Evolutionary conservation across 306 rosid genomes (phyloP).

Genomic region (Amphicarpaea edgeworthii): DNA sequence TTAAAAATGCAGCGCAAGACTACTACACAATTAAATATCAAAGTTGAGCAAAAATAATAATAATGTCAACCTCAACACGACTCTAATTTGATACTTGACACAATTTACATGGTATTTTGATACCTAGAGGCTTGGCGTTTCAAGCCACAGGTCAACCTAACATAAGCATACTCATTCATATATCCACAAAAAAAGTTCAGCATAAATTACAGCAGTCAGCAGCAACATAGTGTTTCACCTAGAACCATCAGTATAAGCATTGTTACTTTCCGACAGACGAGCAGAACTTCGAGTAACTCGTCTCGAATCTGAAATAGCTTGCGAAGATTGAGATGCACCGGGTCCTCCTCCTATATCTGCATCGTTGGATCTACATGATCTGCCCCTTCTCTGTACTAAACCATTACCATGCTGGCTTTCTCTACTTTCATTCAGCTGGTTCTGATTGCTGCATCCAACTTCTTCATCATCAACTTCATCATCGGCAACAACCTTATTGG

Average conservation of each 20-base stretch:
- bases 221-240: slow-evolving; percentile 39
- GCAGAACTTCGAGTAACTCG: slow-evolving; percentile 56
- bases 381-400: slow-evolving; percentile 23
- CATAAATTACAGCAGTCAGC: slow-evolving; percentile 32
- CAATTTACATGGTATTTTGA: slow-evolving; percentile 26
- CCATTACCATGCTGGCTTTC: slow-evolving; percentile 41
- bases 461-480: too few relatives aligned
- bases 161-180: slow-evolving; percentile 14
- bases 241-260: not conserved
- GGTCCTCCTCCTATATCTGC: slow-evolving; percentile 39
- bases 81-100: slow-evolving; percentile 10
- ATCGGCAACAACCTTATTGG: slow-evolving; percentile 38
- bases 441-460: slow-evolving; percentile 55
- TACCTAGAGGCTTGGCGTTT: slow-evolving; percentile 24
- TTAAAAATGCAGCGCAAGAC: slow-evolving; percentile 2
- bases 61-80: not conserved
- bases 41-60: slow-evolving; percentile 25
- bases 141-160: slow-evolving; percentile 21
- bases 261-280: slow-evolving; percentile 31
- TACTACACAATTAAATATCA: not conserved
- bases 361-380: slow-evolving; percentile 4
- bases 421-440: slow-evolving; percentile 44
- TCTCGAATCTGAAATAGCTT: slow-evolving; percentile 23
- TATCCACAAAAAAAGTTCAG: slow-evolving; percentile 20
- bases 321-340: slow-evolving; percentile 43